These are phyloP conservation scores for Paspalum notatum DNA, from an alignment of 176 grass and related monocot genomes.

Conservation along the genomic window DNA sequence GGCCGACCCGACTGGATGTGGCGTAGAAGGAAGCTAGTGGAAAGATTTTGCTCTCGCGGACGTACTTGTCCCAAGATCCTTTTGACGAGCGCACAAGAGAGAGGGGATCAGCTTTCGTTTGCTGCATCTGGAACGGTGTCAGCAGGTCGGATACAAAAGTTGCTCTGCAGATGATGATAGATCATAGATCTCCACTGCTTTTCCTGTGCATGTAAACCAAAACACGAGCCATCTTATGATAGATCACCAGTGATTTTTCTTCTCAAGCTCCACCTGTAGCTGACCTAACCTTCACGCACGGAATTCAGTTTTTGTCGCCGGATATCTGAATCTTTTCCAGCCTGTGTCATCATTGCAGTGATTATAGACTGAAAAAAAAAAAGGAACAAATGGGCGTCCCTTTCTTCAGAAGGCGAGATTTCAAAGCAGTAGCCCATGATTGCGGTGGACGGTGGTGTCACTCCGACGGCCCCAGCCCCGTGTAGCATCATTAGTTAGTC, in stretches of 20 bases:
- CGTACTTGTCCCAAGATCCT: neutral
- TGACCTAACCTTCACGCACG: neutral
- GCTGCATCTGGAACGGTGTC: neutral
- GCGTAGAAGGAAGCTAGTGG: neutral
- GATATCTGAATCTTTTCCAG: slow-evolving; percentile 2
- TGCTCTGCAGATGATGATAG: too few species aligned
- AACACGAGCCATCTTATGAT: too few species aligned
- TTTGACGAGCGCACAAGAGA: slow-evolving; percentile 6
- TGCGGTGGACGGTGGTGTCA: neutral
- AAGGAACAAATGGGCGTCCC: too few species aligned
- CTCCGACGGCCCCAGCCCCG: neutral
- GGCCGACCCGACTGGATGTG: too few species aligned
- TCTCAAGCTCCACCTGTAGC: slow-evolving; percentile 5
- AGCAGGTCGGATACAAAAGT: too few species aligned
- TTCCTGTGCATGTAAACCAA: too few species aligned
- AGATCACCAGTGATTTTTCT: slow-evolving; percentile 1
- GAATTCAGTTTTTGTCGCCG: too few species aligned
- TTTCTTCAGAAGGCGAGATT: too few species aligned
- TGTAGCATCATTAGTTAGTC: neutral
- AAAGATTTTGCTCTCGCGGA: neutral
- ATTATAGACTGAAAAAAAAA: too few species aligned
- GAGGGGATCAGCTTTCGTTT: neutral
- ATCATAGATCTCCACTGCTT: too few species aligned
- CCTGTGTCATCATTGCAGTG: neutral
- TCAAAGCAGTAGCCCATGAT: neutral